These are phyloP conservation scores for Epichloe sp. DNA, from an alignment of 2,329 filamentous ascomycete species.

Conservation along the genomic window DNA sequence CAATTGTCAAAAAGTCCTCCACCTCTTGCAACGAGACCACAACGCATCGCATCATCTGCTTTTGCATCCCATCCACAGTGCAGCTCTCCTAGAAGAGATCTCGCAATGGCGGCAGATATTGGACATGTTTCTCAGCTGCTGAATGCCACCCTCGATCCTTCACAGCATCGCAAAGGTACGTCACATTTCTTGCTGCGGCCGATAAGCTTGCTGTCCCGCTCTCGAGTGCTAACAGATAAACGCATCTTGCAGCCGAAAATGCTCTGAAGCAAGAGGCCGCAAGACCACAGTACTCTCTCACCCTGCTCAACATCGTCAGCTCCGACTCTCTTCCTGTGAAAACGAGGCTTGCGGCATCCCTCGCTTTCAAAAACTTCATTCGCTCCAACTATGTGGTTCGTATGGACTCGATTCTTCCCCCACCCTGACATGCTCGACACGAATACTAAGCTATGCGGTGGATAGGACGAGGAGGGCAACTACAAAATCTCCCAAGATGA, in stretches of 20 bases:
- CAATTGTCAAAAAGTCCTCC: constrained; percentile 4
- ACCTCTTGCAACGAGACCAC: constrained; percentile 7
- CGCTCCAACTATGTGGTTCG: constrained; percentile 77
- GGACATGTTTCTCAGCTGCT: constrained; percentile 66
- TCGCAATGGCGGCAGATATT: constrained; percentile 44
- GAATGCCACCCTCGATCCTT: constrained; percentile 78
- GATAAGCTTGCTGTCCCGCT: constrained; percentile 11
- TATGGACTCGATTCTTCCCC: constrained; percentile 9
- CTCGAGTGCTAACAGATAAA: constrained; percentile 24
- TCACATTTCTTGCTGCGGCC: constrained; percentile 11
- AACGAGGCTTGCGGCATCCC: constrained; percentile 72
- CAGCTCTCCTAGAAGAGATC: constrained; percentile 8
- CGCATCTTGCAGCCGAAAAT: constrained; percentile 53
- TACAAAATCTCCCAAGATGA: constrained; percentile 78
- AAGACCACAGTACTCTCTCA: constrained; percentile 78
- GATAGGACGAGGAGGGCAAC: constrained; percentile 78
- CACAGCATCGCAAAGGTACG: constrained; percentile 79
- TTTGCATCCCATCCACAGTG: constrained; percentile 7
- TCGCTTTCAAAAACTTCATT: constrained; percentile 99
- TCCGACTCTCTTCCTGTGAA: constrained; percentile 58
- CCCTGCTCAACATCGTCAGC: constrained; percentile 81
- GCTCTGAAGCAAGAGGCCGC: constrained; percentile 66
- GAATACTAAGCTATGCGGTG: constrained; percentile 8
- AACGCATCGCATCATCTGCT: neutral
- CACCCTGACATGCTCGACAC: constrained; percentile 3